These are phyloP conservation scores for Fusarium illudens DNA, from an alignment of 2,329 filamentous ascomycete genomes.

Conservation along the genomic window DNA sequence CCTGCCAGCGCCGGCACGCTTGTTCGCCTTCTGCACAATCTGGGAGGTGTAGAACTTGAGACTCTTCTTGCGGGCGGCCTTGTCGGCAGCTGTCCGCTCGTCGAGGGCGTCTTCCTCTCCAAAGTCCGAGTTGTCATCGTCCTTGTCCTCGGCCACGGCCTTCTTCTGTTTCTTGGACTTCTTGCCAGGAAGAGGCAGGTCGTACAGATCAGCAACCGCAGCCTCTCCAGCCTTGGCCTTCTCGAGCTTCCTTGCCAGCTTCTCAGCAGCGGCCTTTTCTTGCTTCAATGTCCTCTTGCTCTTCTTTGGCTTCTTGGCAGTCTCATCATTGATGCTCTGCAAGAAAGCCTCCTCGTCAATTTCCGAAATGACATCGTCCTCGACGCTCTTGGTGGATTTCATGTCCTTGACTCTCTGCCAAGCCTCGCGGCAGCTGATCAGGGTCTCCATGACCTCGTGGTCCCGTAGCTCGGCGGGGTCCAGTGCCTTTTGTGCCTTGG, in stretches of 20 bases:
- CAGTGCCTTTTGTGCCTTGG: constrained; percentile 65
- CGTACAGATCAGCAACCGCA: constrained; percentile 73
- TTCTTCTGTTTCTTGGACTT: constrained; percentile 53
- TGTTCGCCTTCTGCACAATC: constrained; percentile 93
- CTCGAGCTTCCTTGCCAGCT: constrained; percentile 54
- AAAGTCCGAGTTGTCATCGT: constrained; percentile 83
- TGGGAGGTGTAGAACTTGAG: constrained; percentile 98
- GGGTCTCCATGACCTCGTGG: constrained; percentile 87
- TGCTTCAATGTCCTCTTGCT: constrained; percentile 46
- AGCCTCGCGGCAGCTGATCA: constrained; percentile 80
- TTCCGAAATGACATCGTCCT: constrained; percentile 42
- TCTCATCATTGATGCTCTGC: constrained; percentile 33
- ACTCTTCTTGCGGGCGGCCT: constrained; percentile 88
- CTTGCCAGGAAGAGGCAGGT: constrained; percentile 62
- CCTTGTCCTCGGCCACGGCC: constrained; percentile 49
- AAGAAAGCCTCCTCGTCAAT: constrained; percentile 40
- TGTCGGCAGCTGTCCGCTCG: constrained; percentile 81
- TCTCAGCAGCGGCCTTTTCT: constrained; percentile 47
- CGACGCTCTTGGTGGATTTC: constrained; percentile 55
- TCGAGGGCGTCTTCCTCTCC: constrained; percentile 88
- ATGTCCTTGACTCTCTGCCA: constrained; percentile 80
- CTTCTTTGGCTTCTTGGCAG: constrained; percentile 43
- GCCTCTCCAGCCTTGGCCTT: constrained; percentile 72
- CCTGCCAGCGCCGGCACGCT: constrained; percentile 76
- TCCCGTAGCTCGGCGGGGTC: constrained; percentile 83